Evolutionary conservation across 305 asterid species (phyloP).

Genomic region (Striga hermonthica): DNA sequence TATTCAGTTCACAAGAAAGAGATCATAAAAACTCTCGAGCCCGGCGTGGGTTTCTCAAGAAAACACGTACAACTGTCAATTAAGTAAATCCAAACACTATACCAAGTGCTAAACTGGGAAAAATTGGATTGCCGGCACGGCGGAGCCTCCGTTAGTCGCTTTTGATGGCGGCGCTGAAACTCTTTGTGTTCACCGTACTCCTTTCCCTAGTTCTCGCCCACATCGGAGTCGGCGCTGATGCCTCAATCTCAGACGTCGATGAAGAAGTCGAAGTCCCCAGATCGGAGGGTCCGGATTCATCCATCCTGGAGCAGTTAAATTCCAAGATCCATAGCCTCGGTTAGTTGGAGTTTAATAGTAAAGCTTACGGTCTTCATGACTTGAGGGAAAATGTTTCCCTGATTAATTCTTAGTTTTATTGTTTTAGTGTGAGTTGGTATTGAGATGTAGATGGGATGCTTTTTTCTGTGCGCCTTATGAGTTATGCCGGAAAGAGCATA

Average conservation of each 20-base stretch:
- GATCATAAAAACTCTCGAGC: no score
- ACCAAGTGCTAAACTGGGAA: no score
- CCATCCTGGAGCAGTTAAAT: slow-evolving; percentile 39
- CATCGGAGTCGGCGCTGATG: slow-evolving; percentile 47
- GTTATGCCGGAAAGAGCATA: no score
- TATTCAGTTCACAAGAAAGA: no score
- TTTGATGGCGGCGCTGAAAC: slow-evolving; percentile 33
- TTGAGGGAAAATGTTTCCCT: not conserved
- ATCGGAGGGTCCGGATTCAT: slow-evolving; percentile 46
- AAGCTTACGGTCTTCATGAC: not conserved
- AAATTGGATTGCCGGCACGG: no score
- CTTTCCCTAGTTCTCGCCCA: slow-evolving; percentile 36
- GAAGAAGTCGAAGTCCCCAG: slow-evolving; percentile 37
- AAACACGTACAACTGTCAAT: no score
- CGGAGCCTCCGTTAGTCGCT: no score
- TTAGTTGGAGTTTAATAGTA: slow-evolving; percentile 30
- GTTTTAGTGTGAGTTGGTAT: not conserved
- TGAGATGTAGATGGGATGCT: no score
- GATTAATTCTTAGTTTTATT: not conserved
- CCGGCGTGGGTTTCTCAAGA: no score
- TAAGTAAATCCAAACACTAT: no score
- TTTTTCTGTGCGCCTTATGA: no score
- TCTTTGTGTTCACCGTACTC: slow-evolving; percentile 34
- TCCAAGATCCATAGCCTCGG: slow-evolving; percentile 62
- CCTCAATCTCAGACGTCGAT: slow-evolving; percentile 35